Percentiles rank a stretch among this genome's conserved stretches.
phyloP scores from a whole-genome alignment of 192 early-diverging fungal genomes.

The Chytriomyces sp. region DNA sequence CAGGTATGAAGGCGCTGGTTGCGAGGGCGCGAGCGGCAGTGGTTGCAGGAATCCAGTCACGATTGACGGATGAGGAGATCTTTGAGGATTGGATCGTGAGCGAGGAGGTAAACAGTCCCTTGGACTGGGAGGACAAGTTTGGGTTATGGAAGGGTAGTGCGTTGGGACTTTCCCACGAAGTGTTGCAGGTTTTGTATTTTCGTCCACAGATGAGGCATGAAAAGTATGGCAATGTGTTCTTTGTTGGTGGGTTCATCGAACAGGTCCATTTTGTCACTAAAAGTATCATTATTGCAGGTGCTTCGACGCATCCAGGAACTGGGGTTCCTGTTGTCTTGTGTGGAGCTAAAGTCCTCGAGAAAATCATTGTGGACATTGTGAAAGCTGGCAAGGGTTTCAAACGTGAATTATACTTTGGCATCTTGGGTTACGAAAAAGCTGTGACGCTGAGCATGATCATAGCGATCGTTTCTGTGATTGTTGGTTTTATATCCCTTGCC shows the following conservation, averaged over 20 bases:
- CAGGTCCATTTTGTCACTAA: background rate
- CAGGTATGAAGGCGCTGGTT: conserved; percentile 20
- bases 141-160: conserved; percentile 58
- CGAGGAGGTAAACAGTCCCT: conserved; percentile 55
- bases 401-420: conserved; percentile 1
- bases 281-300: conserved; percentile 38
- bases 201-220: conserved; percentile 54
- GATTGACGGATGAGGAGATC: conserved; percentile 35
- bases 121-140: conserved; percentile 57
- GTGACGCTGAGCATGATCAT: background rate
- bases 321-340: conserved; percentile 63
- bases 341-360: conserved; percentile 50
- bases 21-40: conserved; percentile 45
- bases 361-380: conserved; percentile 36
- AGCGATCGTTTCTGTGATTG: background rate
- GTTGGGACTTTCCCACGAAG: conserved; percentile 55
- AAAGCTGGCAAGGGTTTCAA: conserved; percentile 8
- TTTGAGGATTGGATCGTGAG: conserved; percentile 46
- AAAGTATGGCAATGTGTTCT: conserved; percentile 56
- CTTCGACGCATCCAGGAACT: conserved; percentile 63
- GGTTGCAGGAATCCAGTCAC: conserved; percentile 37
- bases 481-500: background rate
- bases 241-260: conserved; percentile 44
- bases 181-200: conserved; percentile 59
- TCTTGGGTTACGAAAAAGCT: background rate